These are phyloP conservation scores for Lactarius quietus DNA, from an alignment of 768 basidiomycete species.

Conservation along the genomic window DNA sequence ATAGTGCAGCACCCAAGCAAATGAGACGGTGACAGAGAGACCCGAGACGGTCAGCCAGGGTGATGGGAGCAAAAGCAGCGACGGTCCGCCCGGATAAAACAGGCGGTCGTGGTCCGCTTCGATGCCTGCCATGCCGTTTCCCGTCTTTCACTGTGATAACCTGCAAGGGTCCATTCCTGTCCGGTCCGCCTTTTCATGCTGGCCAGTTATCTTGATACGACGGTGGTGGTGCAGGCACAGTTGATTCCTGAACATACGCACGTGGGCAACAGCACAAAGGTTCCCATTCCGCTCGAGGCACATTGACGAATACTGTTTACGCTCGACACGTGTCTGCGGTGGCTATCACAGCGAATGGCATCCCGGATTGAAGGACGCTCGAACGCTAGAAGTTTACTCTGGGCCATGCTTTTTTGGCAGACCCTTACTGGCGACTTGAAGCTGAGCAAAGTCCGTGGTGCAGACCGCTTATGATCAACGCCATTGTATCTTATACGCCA, in stretches of 20 bases:
- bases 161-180: not conserved
- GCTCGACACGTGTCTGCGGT: not conserved
- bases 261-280: not conserved
- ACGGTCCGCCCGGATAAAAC: constrained; percentile 14
- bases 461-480: not conserved
- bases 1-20: constrained; percentile 6
- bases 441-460: not conserved
- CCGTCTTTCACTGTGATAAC: constrained; percentile 17
- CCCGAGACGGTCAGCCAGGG: constrained; percentile 8
- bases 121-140: not conserved
- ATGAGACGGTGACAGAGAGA: constrained; percentile 5
- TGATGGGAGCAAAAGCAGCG: constrained; percentile 12
- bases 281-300: not conserved
- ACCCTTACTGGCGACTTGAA: no score
- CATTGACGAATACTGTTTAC: not conserved
- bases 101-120: constrained; percentile 5
- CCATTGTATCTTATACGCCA: not conserved
- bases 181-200: constrained; percentile 3
- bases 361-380: not conserved
- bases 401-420: not conserved
- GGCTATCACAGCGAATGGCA: not conserved
- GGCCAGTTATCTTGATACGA: not conserved
- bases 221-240: not conserved
- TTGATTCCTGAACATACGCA: not conserved
- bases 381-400: not conserved